phyloP scores from a whole-genome alignment of 345 rosid genomes.

The Boechera divaricarpa region DNA sequence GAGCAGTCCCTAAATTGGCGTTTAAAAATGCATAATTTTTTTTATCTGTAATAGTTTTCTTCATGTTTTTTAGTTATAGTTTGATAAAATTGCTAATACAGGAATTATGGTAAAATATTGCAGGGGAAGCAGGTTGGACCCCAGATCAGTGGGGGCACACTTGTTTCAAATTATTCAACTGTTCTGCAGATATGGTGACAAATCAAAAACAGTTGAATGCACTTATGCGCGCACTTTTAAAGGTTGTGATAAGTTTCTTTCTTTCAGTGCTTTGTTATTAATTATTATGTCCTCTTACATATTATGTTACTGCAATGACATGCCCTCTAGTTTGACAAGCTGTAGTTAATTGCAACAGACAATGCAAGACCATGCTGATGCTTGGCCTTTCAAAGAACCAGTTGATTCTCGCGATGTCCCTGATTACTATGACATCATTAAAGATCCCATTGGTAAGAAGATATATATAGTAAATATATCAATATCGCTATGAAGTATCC shows the following conservation, averaged over 20 bases:
- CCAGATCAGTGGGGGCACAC: conserved; percentile 97
- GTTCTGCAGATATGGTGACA: conserved; percentile 58
- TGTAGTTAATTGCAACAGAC: conserved; percentile 58
- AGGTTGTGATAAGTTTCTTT: conserved; percentile 55
- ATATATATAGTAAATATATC: conserved; percentile 2
- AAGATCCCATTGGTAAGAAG: conserved; percentile 95
- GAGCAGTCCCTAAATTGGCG: background rate
- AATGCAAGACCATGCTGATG: conserved; percentile 93
- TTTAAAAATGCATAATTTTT: background rate
- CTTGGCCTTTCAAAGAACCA: conserved; percentile 99
- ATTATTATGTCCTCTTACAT: background rate
- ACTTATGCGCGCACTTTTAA: conserved; percentile 91
- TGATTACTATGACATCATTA: conserved; percentile 95
- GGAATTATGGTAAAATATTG: conserved; percentile 28
- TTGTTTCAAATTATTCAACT: conserved; percentile 66
- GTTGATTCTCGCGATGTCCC: conserved; percentile 96
- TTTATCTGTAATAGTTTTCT: background rate
- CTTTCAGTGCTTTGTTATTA: background rate
- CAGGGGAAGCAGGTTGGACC: conserved; percentile 98
- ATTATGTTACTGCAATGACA: conserved; percentile 1
- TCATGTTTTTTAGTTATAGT: background rate
- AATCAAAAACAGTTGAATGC: conserved; percentile 76
- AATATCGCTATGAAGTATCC: background rate
- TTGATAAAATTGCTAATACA: conserved; percentile 24
- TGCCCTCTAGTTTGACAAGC: conserved; percentile 16